A percentile compares a stretch with the other conserved stretches of the same genome.
These are phyloP conservation scores for Penstemon davidsonii DNA, from an alignment of 257 asterid genomes.

Conservation along the genomic window DNA sequence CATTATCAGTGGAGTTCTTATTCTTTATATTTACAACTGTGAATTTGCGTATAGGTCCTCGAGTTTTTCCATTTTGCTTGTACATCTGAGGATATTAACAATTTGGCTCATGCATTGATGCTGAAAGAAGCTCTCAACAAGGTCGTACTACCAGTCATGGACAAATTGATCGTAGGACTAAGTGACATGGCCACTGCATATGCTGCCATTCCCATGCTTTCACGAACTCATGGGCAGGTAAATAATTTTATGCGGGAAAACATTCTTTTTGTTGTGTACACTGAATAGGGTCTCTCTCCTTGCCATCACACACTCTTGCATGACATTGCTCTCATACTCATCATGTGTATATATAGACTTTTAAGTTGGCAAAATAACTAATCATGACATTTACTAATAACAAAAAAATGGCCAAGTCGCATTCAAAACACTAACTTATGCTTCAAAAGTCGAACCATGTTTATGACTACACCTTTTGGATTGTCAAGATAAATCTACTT, in stretches of 20 bases:
- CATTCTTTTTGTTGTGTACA: neutral
- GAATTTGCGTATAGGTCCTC: constrained; percentile 40
- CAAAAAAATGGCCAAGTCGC: neutral
- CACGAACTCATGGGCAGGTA: constrained; percentile 69
- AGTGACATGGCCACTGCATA: constrained; percentile 40
- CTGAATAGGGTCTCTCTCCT: neutral
- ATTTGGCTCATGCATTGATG: constrained; percentile 55
- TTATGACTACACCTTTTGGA: neutral
- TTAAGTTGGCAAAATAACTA: neutral
- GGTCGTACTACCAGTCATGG: constrained; percentile 48
- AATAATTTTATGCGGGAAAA: neutral
- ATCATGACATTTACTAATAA: no score
- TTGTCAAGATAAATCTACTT: no score
- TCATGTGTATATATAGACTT: neutral
- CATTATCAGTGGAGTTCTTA: neutral
- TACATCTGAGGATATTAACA: constrained; percentile 57
- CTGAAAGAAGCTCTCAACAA: constrained; percentile 46
- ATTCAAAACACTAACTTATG: neutral
- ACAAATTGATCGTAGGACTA: constrained; percentile 42
- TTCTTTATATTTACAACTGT: neutral
- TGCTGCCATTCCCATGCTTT: constrained; percentile 55
- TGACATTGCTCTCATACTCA: neutral
- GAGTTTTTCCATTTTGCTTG: constrained; percentile 62
- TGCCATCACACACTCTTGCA: neutral
- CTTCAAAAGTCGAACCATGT: neutral